A percentile compares a stretch with the other conserved stretches of the same genome.
phyloP scores from a whole-genome alignment of 257 asterid genomes.

The Fraxinus anomala region DNA sequence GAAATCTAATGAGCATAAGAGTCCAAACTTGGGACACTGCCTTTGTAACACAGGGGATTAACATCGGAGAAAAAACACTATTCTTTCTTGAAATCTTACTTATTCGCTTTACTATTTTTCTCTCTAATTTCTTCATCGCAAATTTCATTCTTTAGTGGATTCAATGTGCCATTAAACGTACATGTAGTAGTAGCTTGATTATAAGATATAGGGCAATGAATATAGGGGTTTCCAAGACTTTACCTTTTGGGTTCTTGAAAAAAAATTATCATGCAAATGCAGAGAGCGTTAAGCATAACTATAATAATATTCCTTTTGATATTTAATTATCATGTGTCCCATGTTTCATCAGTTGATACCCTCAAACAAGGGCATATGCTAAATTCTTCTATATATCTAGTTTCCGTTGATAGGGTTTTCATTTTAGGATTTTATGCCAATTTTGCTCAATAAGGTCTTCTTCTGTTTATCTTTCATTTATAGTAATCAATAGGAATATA shows the following conservation, averaged over 20 bases:
- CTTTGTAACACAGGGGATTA: constrained; percentile 83
- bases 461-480: no score
- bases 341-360: constrained; percentile 28
- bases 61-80: constrained; percentile 96
- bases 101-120: background rate
- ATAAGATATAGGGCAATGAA: constrained; percentile 32
- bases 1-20: constrained; percentile 89
- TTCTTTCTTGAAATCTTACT: constrained; percentile 37
- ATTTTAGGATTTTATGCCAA: constrained; percentile 40
- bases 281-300: background rate
- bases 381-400: constrained; percentile 34
- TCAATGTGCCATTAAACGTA: constrained; percentile 21
- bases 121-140: constrained; percentile 20
- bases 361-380: constrained; percentile 38
- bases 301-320: background rate
- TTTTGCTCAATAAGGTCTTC: no score
- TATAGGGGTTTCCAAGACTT: constrained; percentile 38
- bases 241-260: constrained; percentile 32
- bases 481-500: no score
- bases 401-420: constrained; percentile 37
- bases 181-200: constrained; percentile 27
- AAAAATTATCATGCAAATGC: background rate
- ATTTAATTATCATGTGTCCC: constrained; percentile 9
- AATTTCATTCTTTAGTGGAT: constrained; percentile 23
- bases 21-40: constrained; percentile 65